These are phyloP conservation scores for Cryptococcus sp. DNA, from an alignment of 1,284 basidiomycete genomes.

Conservation along the genomic window DNA sequence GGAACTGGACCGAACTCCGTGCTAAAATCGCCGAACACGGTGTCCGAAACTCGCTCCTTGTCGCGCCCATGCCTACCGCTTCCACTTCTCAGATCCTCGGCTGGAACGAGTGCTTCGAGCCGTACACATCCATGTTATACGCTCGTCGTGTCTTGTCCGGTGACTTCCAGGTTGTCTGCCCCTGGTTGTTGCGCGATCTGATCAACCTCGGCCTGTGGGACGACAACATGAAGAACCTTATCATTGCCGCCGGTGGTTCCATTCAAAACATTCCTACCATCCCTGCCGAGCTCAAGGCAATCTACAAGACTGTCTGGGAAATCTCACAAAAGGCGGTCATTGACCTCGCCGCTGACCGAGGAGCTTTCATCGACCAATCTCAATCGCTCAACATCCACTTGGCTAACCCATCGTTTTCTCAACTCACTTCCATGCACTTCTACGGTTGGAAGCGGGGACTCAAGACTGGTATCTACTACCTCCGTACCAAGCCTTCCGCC, in stretches of 20 bases:
- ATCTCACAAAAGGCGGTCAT: constrained; percentile 98
- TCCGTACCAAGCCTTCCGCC: constrained; percentile 90
- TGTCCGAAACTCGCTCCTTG: constrained; percentile 88
- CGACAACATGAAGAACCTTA: constrained; percentile 98
- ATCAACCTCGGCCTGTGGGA: constrained; percentile 96
- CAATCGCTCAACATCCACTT: constrained; percentile 87
- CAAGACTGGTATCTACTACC: constrained; percentile 96
- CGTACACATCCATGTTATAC: constrained; percentile 84
- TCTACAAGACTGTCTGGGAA: constrained; percentile 76
- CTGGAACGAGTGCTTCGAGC: constrained; percentile 83
- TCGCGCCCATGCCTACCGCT: constrained; percentile 98
- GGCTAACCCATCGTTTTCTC: constrained; percentile 85
- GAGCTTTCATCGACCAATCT: constrained; percentile 93
- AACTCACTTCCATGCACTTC: constrained; percentile 99
- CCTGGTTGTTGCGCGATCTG: constrained; percentile 95
- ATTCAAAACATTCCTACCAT: constrained; percentile 86
- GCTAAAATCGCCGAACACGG: constrained; percentile 84
- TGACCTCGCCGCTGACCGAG: constrained; percentile 96
- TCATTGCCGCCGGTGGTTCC: constrained; percentile 96
- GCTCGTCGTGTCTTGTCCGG: constrained; percentile 98
- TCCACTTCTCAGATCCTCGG: constrained; percentile 98
- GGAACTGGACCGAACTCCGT: constrained; percentile 93
- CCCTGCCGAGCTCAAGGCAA: constrained; percentile 79
- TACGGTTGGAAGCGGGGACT: constrained; percentile 99
- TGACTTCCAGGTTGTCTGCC: constrained; percentile 97